Evolutionary conservation across 345 rosid species (phyloP).

Genomic region (Sisymbrium irio): DNA sequence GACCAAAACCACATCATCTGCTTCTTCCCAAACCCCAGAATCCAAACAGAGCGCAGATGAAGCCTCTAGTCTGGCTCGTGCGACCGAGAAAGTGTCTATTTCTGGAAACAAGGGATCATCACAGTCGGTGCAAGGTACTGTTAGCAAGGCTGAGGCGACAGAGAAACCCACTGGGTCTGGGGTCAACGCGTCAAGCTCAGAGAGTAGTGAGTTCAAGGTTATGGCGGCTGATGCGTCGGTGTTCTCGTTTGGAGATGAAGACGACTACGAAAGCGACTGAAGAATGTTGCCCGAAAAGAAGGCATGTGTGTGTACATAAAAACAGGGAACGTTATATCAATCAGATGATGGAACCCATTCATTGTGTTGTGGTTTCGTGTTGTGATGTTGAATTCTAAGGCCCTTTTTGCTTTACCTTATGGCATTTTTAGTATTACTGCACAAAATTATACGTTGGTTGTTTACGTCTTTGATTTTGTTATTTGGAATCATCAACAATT

Average conservation of each 20-base stretch:
- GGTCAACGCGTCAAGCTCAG: slow-evolving; percentile 32
- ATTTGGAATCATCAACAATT: too few relatives aligned
- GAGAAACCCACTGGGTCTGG: slow-evolving; percentile 28
- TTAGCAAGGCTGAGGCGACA: slow-evolving; percentile 22
- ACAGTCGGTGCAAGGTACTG: slow-evolving; percentile 23
- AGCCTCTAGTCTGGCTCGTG: slow-evolving; percentile 40
- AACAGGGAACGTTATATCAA: slow-evolving; percentile 14
- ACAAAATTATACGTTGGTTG: slow-evolving; percentile 17
- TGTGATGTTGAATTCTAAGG: slow-evolving; percentile 17
- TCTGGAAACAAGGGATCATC: slow-evolving; percentile 39
- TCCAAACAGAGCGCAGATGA: slow-evolving; percentile 37
- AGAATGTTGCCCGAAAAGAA: background rate
- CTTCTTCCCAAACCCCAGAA: slow-evolving; percentile 30
- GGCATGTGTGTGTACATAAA: slow-evolving; percentile 18
- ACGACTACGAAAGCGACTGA: slow-evolving; percentile 74
- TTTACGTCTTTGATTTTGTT: too few relatives aligned
- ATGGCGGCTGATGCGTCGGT: slow-evolving; percentile 93
- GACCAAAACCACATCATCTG: slow-evolving; percentile 22
- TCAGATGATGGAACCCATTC: slow-evolving; percentile 26
- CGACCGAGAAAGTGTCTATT: slow-evolving; percentile 50
- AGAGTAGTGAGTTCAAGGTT: slow-evolving; percentile 65
- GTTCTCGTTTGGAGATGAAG: slow-evolving; percentile 75
- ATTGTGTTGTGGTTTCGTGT: slow-evolving; percentile 25
- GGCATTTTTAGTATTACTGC: background rate
- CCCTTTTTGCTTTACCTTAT: background rate